phyloP scores from a whole-genome alignment of 2,329 filamentous ascomycete genomes.

The Ilyonectria mors-panacis region DNA sequence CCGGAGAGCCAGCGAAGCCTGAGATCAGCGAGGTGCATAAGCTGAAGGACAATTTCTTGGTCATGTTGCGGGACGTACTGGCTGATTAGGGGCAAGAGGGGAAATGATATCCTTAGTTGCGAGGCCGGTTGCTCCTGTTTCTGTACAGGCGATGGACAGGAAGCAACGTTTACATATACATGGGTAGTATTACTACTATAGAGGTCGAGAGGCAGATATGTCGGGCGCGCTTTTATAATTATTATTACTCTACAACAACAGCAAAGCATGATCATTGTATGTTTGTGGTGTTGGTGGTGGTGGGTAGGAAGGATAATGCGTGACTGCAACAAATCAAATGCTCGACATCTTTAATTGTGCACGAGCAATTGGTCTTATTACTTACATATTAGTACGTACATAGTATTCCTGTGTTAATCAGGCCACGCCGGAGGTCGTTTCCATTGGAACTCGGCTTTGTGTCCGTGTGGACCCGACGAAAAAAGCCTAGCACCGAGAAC shows the following conservation, averaged over 20 bases:
- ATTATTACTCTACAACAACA: not conserved
- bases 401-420: not conserved
- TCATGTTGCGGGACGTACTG: constrained; percentile 86
- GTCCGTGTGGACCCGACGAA: constrained; percentile 35
- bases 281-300: not conserved
- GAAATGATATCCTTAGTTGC: constrained; percentile 35
- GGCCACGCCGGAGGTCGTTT: constrained; percentile 24
- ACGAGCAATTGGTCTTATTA: too few relatives aligned
- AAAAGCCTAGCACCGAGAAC: constrained; percentile 12
- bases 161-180: not conserved
- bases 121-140: constrained; percentile 20
- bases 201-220: not conserved
- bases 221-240: not conserved
- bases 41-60: constrained; percentile 83
- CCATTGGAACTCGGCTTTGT: constrained; percentile 34
- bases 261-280: not conserved
- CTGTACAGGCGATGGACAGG: constrained; percentile 2
- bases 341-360: too few relatives aligned
- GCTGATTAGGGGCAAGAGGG: constrained; percentile 71
- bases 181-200: constrained; percentile 7
- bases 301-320: too few relatives aligned
- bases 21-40: constrained; percentile 84
- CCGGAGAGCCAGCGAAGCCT: constrained; percentile 89
- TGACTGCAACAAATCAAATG: too few relatives aligned
- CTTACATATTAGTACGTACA: too few relatives aligned